Evolutionary conservation across 768 basidiomycete genomes (phyloP).

Genomic region (Glaciozyma martinii): DNA sequence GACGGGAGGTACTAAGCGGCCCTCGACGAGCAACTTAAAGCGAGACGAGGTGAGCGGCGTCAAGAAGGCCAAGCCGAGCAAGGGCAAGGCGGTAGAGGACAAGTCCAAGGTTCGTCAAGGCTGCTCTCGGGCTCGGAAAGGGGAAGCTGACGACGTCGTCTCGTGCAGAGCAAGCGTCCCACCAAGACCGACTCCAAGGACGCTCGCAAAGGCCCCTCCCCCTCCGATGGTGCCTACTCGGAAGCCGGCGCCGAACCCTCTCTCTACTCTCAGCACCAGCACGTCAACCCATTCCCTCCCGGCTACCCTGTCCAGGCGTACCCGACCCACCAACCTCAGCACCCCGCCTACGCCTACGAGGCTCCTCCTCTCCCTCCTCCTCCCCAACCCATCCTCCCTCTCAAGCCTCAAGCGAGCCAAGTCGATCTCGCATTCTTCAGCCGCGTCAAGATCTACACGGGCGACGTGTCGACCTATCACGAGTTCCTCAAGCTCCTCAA

Average conservation of each 20-base stretch:
- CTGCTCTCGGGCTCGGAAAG: not conserved
- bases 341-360: slow-evolving; percentile 28
- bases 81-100: not conserved
- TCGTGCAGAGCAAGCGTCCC: not conserved
- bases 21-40: not conserved
- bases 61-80: slow-evolving; percentile 7
- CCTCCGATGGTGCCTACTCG: not conserved
- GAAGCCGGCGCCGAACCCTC: not conserved
- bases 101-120: not conserved
- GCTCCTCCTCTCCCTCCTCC: slow-evolving; percentile 25
- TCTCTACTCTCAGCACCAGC: not conserved
- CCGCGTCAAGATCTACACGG: slow-evolving; percentile 52
- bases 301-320: slow-evolving; percentile 2
- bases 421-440: slow-evolving; percentile 89
- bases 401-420: slow-evolving; percentile 17
- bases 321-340: not conserved
- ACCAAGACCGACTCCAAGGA: not conserved
- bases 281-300: not conserved
- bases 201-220: not conserved
- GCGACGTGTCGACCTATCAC: slow-evolving; percentile 46
- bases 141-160: not conserved
- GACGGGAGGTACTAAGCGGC: not conserved
- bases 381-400: slow-evolving; percentile 24
- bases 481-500: slow-evolving; percentile 89
- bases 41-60: not conserved